These are phyloP conservation scores for Pseudomassariella vexata DNA, from an alignment of 2,329 filamentous ascomycete species.

Conservation along the genomic window DNA sequence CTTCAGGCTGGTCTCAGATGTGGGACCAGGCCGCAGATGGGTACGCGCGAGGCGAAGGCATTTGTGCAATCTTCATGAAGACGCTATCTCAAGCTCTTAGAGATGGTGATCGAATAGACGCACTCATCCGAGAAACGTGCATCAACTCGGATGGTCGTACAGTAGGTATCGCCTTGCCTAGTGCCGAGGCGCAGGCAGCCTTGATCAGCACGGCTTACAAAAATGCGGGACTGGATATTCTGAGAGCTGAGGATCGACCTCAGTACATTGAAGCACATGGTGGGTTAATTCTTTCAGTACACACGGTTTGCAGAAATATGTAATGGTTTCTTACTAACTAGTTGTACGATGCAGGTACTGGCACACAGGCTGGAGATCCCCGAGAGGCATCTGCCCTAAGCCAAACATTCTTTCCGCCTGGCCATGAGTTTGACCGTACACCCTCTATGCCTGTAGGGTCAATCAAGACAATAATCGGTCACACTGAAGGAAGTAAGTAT, in stretches of 20 bases:
- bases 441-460: too few relatives aligned
- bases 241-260: conserved; percentile 6
- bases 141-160: conserved; percentile 2
- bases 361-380: conserved; percentile 14
- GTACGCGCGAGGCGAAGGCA: conserved; percentile 38
- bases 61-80: conserved; percentile 33
- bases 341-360: too few relatives aligned
- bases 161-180: conserved; percentile 38
- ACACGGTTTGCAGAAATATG: too few relatives aligned
- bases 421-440: too few relatives aligned
- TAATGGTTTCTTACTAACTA: too few relatives aligned
- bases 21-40: conserved; percentile 35
- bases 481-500: too few relatives aligned
- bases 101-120: conserved; percentile 31
- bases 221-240: conserved; percentile 19
- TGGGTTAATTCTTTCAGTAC: too few relatives aligned
- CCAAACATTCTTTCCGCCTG: too few relatives aligned
- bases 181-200: conserved; percentile 22
- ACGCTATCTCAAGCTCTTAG: conserved; percentile 30
- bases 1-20: conserved; percentile 19
- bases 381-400: too few relatives aligned
- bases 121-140: conserved; percentile 21
- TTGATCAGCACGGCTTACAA: conserved; percentile 25
- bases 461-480: too few relatives aligned
- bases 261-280: conserved; percentile 22